Conservation (phyloP, 192 early-diverging fungal species). For the Helicostylum pulchrum region DNA sequence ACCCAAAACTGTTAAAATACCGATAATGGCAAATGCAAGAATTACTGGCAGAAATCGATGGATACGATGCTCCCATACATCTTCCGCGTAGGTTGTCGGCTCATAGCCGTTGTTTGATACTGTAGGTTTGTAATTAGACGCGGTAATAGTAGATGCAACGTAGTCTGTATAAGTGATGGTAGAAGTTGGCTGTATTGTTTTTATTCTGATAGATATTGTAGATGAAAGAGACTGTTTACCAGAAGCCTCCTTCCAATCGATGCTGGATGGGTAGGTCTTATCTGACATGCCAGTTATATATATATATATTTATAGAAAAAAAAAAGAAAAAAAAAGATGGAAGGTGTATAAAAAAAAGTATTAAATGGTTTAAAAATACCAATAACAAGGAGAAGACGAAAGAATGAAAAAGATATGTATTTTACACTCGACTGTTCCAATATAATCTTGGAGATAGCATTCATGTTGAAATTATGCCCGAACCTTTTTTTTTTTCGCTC, state of each 20-base stretch:
- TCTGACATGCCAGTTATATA: background rate
- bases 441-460: conserved; percentile 1
- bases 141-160: background rate
- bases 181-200: background rate
- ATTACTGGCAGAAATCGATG: conserved; percentile 11
- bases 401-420: conserved; percentile 11
- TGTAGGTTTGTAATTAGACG: background rate
- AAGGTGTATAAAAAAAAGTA: background rate
- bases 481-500: background rate
- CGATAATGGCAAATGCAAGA: conserved; percentile 15
- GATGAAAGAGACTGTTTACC: background rate
- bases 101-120: background rate
- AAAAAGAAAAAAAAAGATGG: background rate
- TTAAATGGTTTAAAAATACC: conserved; percentile 1
- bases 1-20: background rate
- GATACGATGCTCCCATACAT: conserved; percentile 4
- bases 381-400: no score
- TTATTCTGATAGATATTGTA: no score
- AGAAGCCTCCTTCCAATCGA: no score
- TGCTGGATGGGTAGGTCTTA: background rate
- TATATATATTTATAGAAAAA: background rate
- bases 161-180: conserved; percentile 2
- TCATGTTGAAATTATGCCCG: conserved; percentile 18
- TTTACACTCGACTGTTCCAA: conserved; percentile 13
- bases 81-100: background rate